Evolutionary conservation across 2,329 filamentous ascomycete species (phyloP).

Genomic region (Aspergillus fischeri): DNA sequence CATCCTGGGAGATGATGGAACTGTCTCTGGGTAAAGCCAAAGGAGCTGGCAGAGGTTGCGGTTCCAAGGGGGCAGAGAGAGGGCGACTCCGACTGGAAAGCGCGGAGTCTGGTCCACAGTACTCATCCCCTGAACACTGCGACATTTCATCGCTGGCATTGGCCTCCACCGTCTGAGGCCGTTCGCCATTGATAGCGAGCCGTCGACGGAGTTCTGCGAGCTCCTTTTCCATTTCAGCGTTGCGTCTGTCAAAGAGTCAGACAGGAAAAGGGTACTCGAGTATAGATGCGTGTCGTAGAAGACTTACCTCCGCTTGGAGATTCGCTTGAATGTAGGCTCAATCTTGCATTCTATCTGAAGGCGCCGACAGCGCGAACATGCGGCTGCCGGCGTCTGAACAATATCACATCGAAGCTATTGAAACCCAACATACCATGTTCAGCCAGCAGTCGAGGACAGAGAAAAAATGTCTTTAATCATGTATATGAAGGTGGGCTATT

Average conservation of each 20-base stretch:
- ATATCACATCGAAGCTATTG: conserved; percentile 62
- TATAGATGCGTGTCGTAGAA: neutral
- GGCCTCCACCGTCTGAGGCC: conserved; percentile 19
- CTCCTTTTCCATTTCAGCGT: conserved; percentile 60
- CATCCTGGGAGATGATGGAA: conserved; percentile 34
- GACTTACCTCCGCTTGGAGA: conserved; percentile 53
- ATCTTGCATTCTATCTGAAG: conserved; percentile 61
- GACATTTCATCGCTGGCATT: conserved; percentile 29
- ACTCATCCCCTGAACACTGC: conserved; percentile 33
- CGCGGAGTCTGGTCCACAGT: conserved; percentile 28
- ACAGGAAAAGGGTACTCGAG: neutral
- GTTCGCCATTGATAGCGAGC: conserved; percentile 33
- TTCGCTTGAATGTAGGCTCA: conserved; percentile 62
- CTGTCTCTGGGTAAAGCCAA: conserved; percentile 30
- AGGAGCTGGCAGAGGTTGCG: conserved; percentile 30
- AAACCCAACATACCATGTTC: conserved; percentile 7
- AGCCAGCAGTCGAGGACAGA: conserved; percentile 10
- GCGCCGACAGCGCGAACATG: conserved; percentile 59
- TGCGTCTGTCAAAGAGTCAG: conserved; percentile 43
- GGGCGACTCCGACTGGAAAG: conserved; percentile 23
- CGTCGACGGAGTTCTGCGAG: conserved; percentile 47
- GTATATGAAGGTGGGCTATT: neutral
- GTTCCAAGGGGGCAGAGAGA: conserved; percentile 32
- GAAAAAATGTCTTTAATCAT: neutral
- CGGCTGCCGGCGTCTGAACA: conserved; percentile 58